Evolutionary conservation across 257 asterid genomes (phyloP).

Genomic region (Lantana camara): DNA sequence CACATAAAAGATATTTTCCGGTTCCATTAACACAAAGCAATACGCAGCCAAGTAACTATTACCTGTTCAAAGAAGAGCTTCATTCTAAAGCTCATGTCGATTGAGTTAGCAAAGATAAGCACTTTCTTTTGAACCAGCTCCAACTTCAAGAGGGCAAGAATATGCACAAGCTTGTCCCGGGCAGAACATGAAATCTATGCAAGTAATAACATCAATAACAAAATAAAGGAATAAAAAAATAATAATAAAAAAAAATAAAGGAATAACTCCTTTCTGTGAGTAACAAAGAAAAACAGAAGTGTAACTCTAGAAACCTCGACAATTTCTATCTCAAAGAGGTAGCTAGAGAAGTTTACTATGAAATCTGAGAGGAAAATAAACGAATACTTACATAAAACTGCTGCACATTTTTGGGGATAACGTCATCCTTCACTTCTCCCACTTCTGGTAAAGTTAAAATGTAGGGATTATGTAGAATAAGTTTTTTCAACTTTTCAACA

Average conservation of each 20-base stretch:
- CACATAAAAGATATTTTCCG: neutral
- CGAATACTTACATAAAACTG: slow-evolving; percentile 75
- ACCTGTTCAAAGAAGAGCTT: slow-evolving; percentile 97
- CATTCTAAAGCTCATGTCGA: slow-evolving; percentile 86
- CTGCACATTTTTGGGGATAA: slow-evolving; percentile 85
- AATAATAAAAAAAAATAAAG: slow-evolving; percentile 15
- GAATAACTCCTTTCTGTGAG: neutral
- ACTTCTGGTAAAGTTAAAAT: slow-evolving; percentile 82
- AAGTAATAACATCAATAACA: slow-evolving; percentile 31
- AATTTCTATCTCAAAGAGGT: slow-evolving; percentile 3
- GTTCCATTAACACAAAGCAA: slow-evolving; percentile 16
- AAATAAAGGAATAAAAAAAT: neutral
- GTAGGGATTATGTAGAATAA: slow-evolving; percentile 89
- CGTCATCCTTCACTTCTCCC: slow-evolving; percentile 82
- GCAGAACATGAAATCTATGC: slow-evolving; percentile 75
- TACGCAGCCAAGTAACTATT: slow-evolving; percentile 19
- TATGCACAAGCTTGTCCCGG: slow-evolving; percentile 81
- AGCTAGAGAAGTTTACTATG: neutral
- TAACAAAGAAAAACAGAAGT: slow-evolving; percentile 4
- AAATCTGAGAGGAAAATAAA: neutral
- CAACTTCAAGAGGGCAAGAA: slow-evolving; percentile 82
- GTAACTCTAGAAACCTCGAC: neutral
- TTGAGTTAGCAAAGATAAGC: slow-evolving; percentile 82
- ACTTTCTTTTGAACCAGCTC: slow-evolving; percentile 89
- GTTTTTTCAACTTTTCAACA: slow-evolving; percentile 92